Percentiles rank a stretch among this genome's conserved stretches.
Evolutionary conservation across 495 filamentous ascomycete genomes (phyloP).

Genomic region (Podospora australis): DNA sequence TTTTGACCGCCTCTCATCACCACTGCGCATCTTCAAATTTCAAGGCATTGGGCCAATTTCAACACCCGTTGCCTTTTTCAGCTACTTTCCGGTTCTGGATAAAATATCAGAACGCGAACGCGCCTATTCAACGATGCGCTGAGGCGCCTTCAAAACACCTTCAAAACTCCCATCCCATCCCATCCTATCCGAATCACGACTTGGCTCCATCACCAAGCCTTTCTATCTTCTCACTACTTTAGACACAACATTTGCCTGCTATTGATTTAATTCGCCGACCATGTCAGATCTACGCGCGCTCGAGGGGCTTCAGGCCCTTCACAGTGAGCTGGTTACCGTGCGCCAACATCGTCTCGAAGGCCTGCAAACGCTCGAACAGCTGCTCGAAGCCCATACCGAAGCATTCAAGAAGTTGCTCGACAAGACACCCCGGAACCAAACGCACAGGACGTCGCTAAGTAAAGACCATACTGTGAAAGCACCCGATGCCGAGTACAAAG

Average conservation of each 20-base stretch:
- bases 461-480: slow-evolving; percentile 58
- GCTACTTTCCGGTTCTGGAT: too few species aligned
- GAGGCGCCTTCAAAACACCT: too few species aligned
- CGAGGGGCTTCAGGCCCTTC: slow-evolving; percentile 65
- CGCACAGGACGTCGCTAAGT: slow-evolving; percentile 48
- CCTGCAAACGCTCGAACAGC: slow-evolving; percentile 54
- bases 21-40: neutral
- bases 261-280: slow-evolving; percentile 22
- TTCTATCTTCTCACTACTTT: neutral
- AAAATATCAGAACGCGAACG: too few species aligned
- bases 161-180: too few species aligned
- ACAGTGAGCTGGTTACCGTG: slow-evolving; percentile 68
- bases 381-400: slow-evolving; percentile 61
- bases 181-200: too few species aligned
- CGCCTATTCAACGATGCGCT: too few species aligned
- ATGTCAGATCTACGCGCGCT: slow-evolving; percentile 64
- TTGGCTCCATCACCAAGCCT: neutral
- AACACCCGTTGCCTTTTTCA: too few species aligned
- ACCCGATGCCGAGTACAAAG: slow-evolving; percentile 63
- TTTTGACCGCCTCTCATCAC: neutral
- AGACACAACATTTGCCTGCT: slow-evolving; percentile 12
- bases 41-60: neutral
- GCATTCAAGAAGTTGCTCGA: slow-evolving; percentile 74
- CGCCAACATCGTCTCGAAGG: slow-evolving; percentile 54
- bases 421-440: slow-evolving; percentile 63